Evolutionary conservation across 2,329 filamentous ascomycete species (phyloP), one percentile per base, ranked within the genome.

Genomic region (Shiraia bambusicola): DNA sequence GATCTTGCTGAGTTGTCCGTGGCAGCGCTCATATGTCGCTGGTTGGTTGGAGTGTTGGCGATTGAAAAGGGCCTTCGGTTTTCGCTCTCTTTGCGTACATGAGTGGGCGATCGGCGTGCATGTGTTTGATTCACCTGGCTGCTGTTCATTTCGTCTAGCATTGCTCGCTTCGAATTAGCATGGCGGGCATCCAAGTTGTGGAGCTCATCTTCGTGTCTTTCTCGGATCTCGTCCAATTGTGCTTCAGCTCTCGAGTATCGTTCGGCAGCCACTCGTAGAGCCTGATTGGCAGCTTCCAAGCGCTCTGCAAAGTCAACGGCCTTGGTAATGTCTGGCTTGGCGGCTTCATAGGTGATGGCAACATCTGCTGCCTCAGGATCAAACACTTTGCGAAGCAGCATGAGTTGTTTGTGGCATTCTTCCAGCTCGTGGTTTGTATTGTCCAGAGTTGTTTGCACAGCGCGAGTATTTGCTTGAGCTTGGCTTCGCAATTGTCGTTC

Each of bases 281-380:
- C 90, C 61, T 92, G 87, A 58, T 95, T 90, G n/a, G 91, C 78
- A 38, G 89, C 83, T 58, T 96, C 89, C 6, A 97, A 79, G 64
- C 93, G 88, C 52, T 89, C 83, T 10, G 88, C 88, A 30, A 97
- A 77, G 58, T 95, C 86, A 47, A 94, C 74, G 15, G 80, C 78
- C 45, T 75, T 76, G 1, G 73, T 72, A 24, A 95, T 71, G 76
- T 89, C 75, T 74, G 84, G 75, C 77, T 86, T 77, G 69, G 83
- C 70, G 69, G 79, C 75, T 71, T 91, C 75, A 82, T 88, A 76
- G 2, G 81, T 77, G 40, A 83, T 80, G n/a, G 80, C 72, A n/a
- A 78, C 75, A 41, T 86, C 79, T 3, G 76, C 76, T 8, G 82
- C 74, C 49, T 88, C 84, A 0, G 88, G 88, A 63, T 95, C 88